Percentiles rank a stretch among this genome's conserved stretches.
Evolutionary conservation across 257 asterid genomes (phyloP).

Genomic region (Fraxinus quadrangulata): DNA sequence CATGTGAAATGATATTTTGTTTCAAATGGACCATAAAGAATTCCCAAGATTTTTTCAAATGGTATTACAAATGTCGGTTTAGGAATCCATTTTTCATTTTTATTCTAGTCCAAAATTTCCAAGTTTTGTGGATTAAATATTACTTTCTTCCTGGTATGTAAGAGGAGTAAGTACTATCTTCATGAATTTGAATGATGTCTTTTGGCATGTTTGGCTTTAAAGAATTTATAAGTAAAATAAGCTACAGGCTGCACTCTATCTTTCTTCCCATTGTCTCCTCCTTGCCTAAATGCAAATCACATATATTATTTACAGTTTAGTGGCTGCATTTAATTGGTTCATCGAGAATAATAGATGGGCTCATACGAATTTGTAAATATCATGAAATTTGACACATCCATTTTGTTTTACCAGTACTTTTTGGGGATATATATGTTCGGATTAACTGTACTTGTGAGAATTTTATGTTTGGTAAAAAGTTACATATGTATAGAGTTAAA

Average conservation of each 20-base stretch:
- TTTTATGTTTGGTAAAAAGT: not conserved
- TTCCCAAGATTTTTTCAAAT: not conserved
- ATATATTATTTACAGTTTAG: not conserved
- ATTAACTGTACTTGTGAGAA: not conserved
- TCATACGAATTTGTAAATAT: not conserved
- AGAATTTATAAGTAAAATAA: not conserved
- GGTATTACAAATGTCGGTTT: not conserved
- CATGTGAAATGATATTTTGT: not conserved
- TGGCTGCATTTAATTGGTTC: not conserved
- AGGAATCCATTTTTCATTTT: slow-evolving; percentile 19
- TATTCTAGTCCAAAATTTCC: not conserved
- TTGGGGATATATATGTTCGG: not conserved
- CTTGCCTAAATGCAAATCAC: not conserved
- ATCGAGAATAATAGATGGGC: not conserved
- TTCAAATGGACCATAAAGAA: not conserved
- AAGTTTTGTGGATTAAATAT: not conserved
- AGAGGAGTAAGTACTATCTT: no score
- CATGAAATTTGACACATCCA: not conserved
- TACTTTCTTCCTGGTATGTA: no score
- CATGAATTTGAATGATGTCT: no score
- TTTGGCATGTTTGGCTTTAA: not conserved
- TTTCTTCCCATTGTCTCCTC: not conserved
- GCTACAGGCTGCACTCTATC: not conserved
- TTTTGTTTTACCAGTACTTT: not conserved
- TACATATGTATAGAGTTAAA: not conserved